Evolutionary conservation across 495 filamentous ascomycete species (phyloP).

Genomic region (Penicillium malachiteum): DNA sequence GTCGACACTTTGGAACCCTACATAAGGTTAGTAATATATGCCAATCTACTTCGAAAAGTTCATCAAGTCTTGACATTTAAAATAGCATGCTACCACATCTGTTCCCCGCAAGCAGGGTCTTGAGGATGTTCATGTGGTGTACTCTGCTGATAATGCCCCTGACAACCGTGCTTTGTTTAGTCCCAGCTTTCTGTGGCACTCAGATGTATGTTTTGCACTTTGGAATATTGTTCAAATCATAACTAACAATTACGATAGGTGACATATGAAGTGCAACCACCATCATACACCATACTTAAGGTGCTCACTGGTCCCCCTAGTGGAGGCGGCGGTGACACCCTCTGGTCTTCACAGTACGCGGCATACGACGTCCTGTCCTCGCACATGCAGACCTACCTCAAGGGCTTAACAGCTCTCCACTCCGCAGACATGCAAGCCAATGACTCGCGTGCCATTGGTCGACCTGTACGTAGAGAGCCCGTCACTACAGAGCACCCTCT

Average conservation of each 20-base stretch:
- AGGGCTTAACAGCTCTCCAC: constrained; percentile 69
- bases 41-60: not conserved
- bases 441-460: constrained; percentile 57
- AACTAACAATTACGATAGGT: constrained; percentile 41
- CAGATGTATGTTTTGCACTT: constrained; percentile 45
- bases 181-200: constrained; percentile 60
- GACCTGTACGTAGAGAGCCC: constrained; percentile 65
- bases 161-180: constrained; percentile 55
- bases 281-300: constrained; percentile 71
- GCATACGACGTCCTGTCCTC: constrained; percentile 69
- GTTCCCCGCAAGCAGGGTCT: constrained; percentile 58
- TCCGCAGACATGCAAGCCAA: constrained; percentile 70
- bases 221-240: not conserved
- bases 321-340: constrained; percentile 72
- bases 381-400: constrained; percentile 68
- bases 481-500: constrained; percentile 68
- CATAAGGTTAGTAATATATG: constrained; percentile 48
- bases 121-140: constrained; percentile 71
- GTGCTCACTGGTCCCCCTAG: constrained; percentile 64
- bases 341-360: constrained; percentile 71
- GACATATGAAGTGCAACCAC: constrained; percentile 76
- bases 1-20: constrained; percentile 62
- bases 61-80: not conserved
- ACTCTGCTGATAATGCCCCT: constrained; percentile 59
- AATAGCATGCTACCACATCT: constrained; percentile 54